Base-by-base conservation (phyloP, 257 asterid species). In the Jasminum sambac region DNA sequence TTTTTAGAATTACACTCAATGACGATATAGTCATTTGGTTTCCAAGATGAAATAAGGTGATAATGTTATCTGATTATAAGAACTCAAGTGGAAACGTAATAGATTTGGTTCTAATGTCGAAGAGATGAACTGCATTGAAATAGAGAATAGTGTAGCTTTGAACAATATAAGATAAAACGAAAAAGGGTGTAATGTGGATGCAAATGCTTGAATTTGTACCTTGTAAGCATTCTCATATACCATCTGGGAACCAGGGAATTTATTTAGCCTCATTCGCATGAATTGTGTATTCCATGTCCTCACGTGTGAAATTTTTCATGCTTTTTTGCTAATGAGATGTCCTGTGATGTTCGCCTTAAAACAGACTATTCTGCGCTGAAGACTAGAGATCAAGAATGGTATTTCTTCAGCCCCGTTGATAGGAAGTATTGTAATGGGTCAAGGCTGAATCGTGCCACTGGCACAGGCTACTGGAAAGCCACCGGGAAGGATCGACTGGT, bases 371-470 rank as follows among this genome's bases (percentile, higher is more conserved):
- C 67, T 11, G 19, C 25, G 81, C 82, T 91, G 77, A 85, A 86
- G 85, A 86, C 85, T 41, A 86, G 97, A 76, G 99, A 94, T 78
- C 58, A 86, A 77, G 96, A 94, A 83, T 94, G 99, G 97, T 94
- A 89, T 76, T 91, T 91, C 81, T 94, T 94, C 85, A 91, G 97
- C 68, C 74, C 83, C 70, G 81, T 88, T 68, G 97, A 94, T 80
- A 86, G 84, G 83, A 94, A 91, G 84, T 94, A 89, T 67, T 96
- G 96, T 5, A 88, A 91, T 75, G 90, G 93, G 62, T 83, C 93
- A 13, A 86, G 96, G 77, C 88, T 96, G 43, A 94, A 94, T 76
- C 82, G 99, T 7, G 99, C 99, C 0, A 94, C 99, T n/a, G 89
- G 80, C 62, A 81, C 75, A 77, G 99, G 99, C 40, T 91, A 94